Evolutionary conservation across 371 early-diverging fungal genomes (phyloP).

Genomic region (Circinella umbellata): DNA sequence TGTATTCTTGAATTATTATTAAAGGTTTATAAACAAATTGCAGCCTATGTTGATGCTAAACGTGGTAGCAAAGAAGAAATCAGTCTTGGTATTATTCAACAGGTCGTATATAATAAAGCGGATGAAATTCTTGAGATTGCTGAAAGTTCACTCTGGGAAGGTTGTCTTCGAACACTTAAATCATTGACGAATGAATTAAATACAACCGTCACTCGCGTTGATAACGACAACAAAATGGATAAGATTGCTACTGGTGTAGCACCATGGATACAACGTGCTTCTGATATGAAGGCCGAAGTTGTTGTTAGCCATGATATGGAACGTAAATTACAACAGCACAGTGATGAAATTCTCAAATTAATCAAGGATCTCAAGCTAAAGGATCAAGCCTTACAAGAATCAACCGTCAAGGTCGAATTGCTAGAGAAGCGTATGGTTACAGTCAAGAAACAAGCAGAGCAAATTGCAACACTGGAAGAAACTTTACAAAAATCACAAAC

Average conservation of each 20-base stretch:
- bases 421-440: slow-evolving; percentile 77
- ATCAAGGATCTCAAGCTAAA: slow-evolving; percentile 77
- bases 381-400: slow-evolving; percentile 81
- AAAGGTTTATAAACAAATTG: slow-evolving; percentile 28
- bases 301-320: slow-evolving; percentile 80
- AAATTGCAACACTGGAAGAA: slow-evolving; percentile 63
- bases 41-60: slow-evolving; percentile 40
- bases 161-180: slow-evolving; percentile 56
- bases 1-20: background rate
- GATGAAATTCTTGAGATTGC: slow-evolving; percentile 58
- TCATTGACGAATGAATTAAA: slow-evolving; percentile 53
- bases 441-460: slow-evolving; percentile 71
- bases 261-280: slow-evolving; percentile 85
- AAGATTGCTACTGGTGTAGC: slow-evolving; percentile 57
- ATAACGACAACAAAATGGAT: slow-evolving; percentile 53
- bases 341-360: slow-evolving; percentile 78
- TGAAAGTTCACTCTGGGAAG: slow-evolving; percentile 70
- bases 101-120: slow-evolving; percentile 52
- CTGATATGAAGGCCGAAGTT: slow-evolving; percentile 77
- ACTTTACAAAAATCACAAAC: slow-evolving; percentile 61
- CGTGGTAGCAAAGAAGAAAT: slow-evolving; percentile 53
- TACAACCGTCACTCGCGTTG: slow-evolving; percentile 43
- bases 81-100: slow-evolving; percentile 51
- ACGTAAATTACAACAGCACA: slow-evolving; percentile 73
- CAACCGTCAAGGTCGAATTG: slow-evolving; percentile 75